A percentile compares a stretch with the other conserved stretches of the same genome.
These are phyloP conservation scores for Fraxinus excelsior DNA, from an alignment of 257 asterid genomes.

Conservation along the genomic window DNA sequence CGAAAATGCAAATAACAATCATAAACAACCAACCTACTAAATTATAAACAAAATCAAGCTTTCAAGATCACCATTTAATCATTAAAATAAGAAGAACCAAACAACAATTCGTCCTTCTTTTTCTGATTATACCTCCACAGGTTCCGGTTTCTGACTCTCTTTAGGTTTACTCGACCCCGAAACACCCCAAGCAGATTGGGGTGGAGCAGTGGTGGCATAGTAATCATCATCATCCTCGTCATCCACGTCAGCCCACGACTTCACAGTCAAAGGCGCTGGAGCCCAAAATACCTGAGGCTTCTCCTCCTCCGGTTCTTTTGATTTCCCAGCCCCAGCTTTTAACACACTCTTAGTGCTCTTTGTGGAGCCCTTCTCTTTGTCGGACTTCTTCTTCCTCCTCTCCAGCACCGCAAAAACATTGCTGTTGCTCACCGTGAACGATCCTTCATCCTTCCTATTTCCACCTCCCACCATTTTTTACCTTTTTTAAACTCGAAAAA, in stretches of 20 bases:
- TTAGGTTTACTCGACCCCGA: constrained; percentile 33
- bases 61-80: neutral
- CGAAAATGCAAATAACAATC: too few species aligned
- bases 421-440: constrained; percentile 52
- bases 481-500: constrained; percentile 38
- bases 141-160: constrained; percentile 39
- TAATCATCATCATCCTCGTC: constrained; percentile 81
- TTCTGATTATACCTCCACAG: constrained; percentile 53
- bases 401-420: constrained; percentile 81
- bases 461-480: constrained; percentile 58
- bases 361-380: constrained; percentile 52
- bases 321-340: constrained; percentile 38
- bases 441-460: constrained; percentile 62
- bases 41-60: neutral
- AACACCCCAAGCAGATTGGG: constrained; percentile 56
- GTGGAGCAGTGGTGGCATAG: constrained; percentile 79
- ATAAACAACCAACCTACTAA: too few species aligned
- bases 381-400: constrained; percentile 76
- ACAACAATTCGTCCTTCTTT: neutral
- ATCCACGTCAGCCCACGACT: constrained; percentile 82
- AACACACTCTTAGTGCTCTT: constrained; percentile 41
- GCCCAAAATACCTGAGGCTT: constrained; percentile 62
- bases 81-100: neutral
- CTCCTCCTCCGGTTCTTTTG: constrained; percentile 42
- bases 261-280: constrained; percentile 68